Evolutionary conservation across 139 green algal genomes (phyloP).

Genomic region (Coelastrella sp.): DNA sequence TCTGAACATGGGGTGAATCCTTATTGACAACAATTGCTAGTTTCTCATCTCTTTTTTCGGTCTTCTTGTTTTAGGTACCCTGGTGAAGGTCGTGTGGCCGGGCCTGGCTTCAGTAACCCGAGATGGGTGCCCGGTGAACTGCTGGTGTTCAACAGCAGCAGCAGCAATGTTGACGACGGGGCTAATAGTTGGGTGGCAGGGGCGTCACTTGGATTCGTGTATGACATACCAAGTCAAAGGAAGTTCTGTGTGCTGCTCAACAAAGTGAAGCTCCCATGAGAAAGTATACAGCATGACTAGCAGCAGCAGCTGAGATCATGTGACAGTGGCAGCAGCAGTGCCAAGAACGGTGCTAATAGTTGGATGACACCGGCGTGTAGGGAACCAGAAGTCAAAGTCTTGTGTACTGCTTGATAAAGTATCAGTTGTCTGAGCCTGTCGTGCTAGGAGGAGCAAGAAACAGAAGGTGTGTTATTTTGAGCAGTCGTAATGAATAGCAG

Average conservation of each 20-base stretch:
- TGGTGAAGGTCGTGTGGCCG: constrained; percentile 88
- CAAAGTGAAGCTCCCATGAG: constrained; percentile 62
- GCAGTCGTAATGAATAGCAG: too few species aligned
- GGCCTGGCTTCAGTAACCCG: constrained; percentile 74
- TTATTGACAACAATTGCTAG: too few species aligned
- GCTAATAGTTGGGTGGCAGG: constrained; percentile 40
- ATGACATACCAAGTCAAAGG: constrained; percentile 73
- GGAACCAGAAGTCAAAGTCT: too few species aligned
- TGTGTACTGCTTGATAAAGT: too few species aligned
- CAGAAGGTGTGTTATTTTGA: too few species aligned
- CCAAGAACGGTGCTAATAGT: not conserved
- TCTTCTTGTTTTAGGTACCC: constrained; percentile 81
- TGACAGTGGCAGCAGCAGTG: not conserved
- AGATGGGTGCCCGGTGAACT: constrained; percentile 96
- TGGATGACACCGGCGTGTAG: too few species aligned
- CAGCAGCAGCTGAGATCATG: not conserved
- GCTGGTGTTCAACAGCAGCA: constrained; percentile 75
- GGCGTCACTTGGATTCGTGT: constrained; percentile 93
- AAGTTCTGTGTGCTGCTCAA: constrained; percentile 85
- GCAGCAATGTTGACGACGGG: not conserved
- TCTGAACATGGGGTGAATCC: too few species aligned
- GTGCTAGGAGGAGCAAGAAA: too few species aligned
- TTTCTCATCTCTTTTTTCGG: too few species aligned
- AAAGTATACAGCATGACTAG: not conserved
- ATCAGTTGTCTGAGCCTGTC: too few species aligned